Percentiles rank a stretch among this genome's conserved stretches.
phyloP scores from a whole-genome alignment of 2,329 filamentous ascomycete species.

The Scedosporium apiospermum region DNA sequence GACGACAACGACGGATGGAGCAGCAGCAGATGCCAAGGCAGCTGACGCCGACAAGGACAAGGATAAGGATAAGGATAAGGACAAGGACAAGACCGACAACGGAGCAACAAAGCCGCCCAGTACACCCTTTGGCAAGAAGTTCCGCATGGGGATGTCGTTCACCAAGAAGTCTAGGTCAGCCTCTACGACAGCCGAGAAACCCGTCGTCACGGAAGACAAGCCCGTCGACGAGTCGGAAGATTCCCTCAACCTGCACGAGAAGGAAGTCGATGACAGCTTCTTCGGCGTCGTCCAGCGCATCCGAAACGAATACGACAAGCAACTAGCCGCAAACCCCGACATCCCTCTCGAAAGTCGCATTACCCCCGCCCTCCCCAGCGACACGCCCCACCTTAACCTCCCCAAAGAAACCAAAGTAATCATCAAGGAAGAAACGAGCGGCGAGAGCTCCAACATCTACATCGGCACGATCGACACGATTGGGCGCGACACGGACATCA shows the following conservation, averaged over 20 bases:
- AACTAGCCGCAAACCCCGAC: conserved; percentile 45
- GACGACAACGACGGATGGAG: conserved; percentile 15
- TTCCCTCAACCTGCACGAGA: conserved; percentile 52
- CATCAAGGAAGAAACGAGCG: conserved; percentile 59
- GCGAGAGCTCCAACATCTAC: conserved; percentile 75
- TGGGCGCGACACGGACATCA: conserved; percentile 65
- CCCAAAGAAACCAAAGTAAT: conserved; percentile 59
- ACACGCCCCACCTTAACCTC: conserved; percentile 68
- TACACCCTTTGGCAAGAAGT: conserved; percentile 75
- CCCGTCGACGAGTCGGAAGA: conserved; percentile 52
- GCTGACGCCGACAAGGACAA: conserved; percentile 24
- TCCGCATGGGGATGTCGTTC: conserved; percentile 63
- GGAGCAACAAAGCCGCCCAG: conserved; percentile 39
- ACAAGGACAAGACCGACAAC: conserved; percentile 33
- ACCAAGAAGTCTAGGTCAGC: conserved; percentile 74
- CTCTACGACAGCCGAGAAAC: conserved; percentile 55
- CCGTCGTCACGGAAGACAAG: conserved; percentile 66
- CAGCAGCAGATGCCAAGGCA: conserved; percentile 29
- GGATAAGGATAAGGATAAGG: conserved; percentile 25
- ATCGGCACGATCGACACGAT: conserved; percentile 76
- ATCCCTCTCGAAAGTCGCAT: conserved; percentile 52
- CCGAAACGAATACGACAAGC: conserved; percentile 62
- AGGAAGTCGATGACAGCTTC: conserved; percentile 67
- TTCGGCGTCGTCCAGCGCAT: conserved; percentile 64
- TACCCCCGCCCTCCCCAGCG: conserved; percentile 58